Evolutionary conservation across 2,329 filamentous ascomycete genomes (phyloP), one percentile per base, ranked within the genome.

Genomic region (Sporothrix protearum): DNA sequence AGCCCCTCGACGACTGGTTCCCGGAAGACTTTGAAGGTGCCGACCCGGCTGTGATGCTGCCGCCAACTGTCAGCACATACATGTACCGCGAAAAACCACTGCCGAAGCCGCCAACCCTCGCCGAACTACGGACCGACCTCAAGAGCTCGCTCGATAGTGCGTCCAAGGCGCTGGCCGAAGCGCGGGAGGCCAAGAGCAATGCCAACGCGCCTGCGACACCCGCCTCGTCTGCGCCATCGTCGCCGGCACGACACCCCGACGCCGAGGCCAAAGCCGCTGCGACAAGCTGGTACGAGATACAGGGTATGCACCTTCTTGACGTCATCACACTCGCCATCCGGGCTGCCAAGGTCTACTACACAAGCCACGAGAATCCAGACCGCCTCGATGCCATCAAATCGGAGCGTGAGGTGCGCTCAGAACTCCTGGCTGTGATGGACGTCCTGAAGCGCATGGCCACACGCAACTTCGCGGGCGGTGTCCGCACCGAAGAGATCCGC

Each of bases 1-100:
- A 80, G 47, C 80, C 83, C n/a, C 74, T 77, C 33, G 79, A 78
- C 12, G 82, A 81, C 33, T 86, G 84, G 73, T 85, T 85, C 74
- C 86, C 83, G 64, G 87, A 89, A 57, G 87, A 89, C 66, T 49
- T 55, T 49, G 73, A 74, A 42, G 88, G 91, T 72, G 84, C 85
- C 25, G 92, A 93, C 72, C 87, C 89, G 39, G 87, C 91, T 73
- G 87, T 91, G 73, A 95, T 99, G 89, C 88, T 97, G 3, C 95
- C 96, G n/a, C 96, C 96, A 0, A 99, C 96, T 0, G 93, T 95
- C 53, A 97, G 94, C 85, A 99, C 96, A 2, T 99, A 98, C 81
- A 94, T 92, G 75, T 89, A 94, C 77, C 91, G 92, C 76, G 91
- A 93, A 73, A 92, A 94, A 77, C 90, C 91, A 71, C 86, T 97